Evolutionary conservation across 2,329 filamentous ascomycete genomes (phyloP).

Genomic region (Colletotrichum paranaense): DNA sequence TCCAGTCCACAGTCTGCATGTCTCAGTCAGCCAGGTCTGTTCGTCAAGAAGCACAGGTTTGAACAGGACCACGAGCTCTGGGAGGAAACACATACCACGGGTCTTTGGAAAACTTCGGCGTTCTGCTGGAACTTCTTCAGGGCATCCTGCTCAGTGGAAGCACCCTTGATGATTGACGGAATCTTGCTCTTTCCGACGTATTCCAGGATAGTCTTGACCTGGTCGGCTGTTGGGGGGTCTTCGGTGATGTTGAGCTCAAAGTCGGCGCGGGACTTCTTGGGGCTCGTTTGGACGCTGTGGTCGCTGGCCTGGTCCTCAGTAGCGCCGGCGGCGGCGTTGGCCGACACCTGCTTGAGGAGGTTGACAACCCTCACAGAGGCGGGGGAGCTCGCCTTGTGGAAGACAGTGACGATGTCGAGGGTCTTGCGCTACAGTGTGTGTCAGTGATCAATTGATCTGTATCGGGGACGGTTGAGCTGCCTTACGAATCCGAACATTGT

Average conservation of each 20-base stretch:
- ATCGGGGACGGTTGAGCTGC: conserved; percentile 1
- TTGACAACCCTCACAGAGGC: conserved; percentile 79
- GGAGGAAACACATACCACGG: conserved; percentile 71
- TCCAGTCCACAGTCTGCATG: conserved; percentile 84
- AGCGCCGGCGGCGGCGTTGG: conserved; percentile 73
- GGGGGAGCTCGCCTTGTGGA: conserved; percentile 83
- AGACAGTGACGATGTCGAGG: conserved; percentile 93
- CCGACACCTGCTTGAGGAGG: conserved; percentile 83
- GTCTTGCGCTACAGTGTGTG: conserved; percentile 71
- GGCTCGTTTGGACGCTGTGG: conserved; percentile 68
- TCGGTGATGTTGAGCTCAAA: conserved; percentile 92
- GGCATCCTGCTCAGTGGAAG: conserved; percentile 80
- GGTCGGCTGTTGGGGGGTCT: conserved; percentile 81
- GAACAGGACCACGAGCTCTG: neutral
- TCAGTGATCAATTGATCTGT: conserved; percentile 36
- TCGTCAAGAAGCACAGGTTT: neutral
- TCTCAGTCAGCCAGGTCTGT: conserved; percentile 4
- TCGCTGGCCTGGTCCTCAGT: conserved; percentile 81
- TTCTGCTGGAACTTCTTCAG: conserved; percentile 81
- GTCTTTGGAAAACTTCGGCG: conserved; percentile 75
- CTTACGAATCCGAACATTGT: conserved; percentile 62
- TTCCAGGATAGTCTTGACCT: conserved; percentile 85
- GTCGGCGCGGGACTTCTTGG: conserved; percentile 64
- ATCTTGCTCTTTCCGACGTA: conserved; percentile 78
- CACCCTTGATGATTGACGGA: conserved; percentile 75